Base-by-base conservation (phyloP, 352 stramenopile genomes). In the Globisporangium iwayamae region DNA sequence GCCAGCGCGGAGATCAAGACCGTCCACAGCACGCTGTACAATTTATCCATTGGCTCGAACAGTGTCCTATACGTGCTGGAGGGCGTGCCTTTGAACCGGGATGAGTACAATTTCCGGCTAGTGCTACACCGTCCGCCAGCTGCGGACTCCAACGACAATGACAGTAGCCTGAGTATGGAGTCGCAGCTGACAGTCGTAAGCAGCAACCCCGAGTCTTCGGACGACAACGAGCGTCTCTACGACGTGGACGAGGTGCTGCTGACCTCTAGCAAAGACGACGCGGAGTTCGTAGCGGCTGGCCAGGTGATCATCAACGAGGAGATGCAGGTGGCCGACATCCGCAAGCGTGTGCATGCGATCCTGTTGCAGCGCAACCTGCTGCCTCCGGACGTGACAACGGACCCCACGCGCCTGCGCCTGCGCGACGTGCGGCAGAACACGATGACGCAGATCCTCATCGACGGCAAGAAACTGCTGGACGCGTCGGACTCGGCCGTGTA, bases 1-100 rank as follows among this genome's bases (percentile, higher is more conserved):
- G 74, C 81, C 22, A 79, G 82, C 22, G 81, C 91, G 9, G 85
- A 94, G 65, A 90, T 94, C 57, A 94, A 94, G 70, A 76, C 76
- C 2, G 78, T 91, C 43, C 82, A 94, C 46, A 87, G 76, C 55
- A 89, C 83, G 22, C 66, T 94, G 3, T 87, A 78, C 22, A 91
- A 90, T 56, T 60, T 94, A 2, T 88, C 83, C 20, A 89, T 94
- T 16, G 72, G 78, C 7, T 77, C 84, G 36, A 89, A 89, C 50
- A 74, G 85, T 39, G 83, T 77, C 1, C 69, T 94, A 34, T 93
- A 85, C 45, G 76, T 81, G 2, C 62, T 90, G 28, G 78, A 87
- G 53, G 85, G 85, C 0, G 82, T 77, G 10, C 85, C 85, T 10
- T 63, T 94, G 34, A 85, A 76, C 34, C 77, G 73, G 2, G 83